Percentiles rank a stretch among this genome's conserved stretches.
These are phyloP conservation scores for Tolypocladium inflatum DNA, from an alignment of 2,329 filamentous ascomycete genomes.

Conservation along the genomic window DNA sequence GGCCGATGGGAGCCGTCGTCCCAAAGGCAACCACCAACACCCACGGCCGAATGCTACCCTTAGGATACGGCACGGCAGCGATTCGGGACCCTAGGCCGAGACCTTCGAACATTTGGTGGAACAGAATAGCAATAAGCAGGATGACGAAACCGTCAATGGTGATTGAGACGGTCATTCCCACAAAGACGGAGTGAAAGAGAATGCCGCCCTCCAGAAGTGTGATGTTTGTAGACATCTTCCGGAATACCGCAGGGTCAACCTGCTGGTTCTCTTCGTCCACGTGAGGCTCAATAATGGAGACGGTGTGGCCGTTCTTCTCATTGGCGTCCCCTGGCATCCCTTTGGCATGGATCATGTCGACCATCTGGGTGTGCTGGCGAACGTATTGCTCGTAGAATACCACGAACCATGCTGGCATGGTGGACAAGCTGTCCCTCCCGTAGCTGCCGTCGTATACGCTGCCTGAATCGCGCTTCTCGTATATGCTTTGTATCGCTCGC, in stretches of 20 bases:
- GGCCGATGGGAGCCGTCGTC: slow-evolving; percentile 53
- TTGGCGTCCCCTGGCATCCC: slow-evolving; percentile 2
- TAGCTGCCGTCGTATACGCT: slow-evolving; percentile 26
- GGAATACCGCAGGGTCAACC: slow-evolving; percentile 37
- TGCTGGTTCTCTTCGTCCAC: slow-evolving; percentile 30
- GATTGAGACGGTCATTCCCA: slow-evolving; percentile 64
- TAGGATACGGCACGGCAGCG: slow-evolving; percentile 52
- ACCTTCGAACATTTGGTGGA: slow-evolving; percentile 63
- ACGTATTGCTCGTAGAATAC: slow-evolving; percentile 56
- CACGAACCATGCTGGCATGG: slow-evolving; percentile 53
- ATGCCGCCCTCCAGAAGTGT: slow-evolving; percentile 69
- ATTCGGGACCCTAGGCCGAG: slow-evolving; percentile 64
- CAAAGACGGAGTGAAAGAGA: slow-evolving; percentile 69
- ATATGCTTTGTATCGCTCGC: background rate
- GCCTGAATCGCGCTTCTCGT: background rate
- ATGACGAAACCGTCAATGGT: slow-evolving; percentile 58
- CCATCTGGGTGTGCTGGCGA: slow-evolving; percentile 49
- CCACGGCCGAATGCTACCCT: slow-evolving; percentile 49
- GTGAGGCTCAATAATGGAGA: slow-evolving; percentile 14
- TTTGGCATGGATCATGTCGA: slow-evolving; percentile 38
- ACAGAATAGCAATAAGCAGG: slow-evolving; percentile 58
- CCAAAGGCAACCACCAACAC: slow-evolving; percentile 52
- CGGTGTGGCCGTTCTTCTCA: slow-evolving; percentile 22
- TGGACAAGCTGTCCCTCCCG: slow-evolving; percentile 14
- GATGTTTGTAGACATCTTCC: slow-evolving; percentile 62